Base-by-base conservation (phyloP, 345 rosid genomes). In the Trapa bicornis region DNA sequence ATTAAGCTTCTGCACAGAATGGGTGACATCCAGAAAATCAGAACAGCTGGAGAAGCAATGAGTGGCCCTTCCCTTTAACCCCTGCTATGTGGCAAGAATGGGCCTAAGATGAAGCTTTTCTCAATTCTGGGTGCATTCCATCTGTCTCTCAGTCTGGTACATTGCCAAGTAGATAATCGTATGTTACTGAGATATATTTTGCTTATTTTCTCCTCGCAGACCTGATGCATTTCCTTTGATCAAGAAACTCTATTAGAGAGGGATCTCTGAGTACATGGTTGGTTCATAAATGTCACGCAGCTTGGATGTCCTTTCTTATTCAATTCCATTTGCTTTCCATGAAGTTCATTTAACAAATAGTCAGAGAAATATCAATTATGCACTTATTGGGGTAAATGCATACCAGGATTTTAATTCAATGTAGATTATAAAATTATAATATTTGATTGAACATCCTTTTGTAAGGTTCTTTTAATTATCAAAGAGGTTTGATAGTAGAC, bases 11-110 rank as follows among this genome's bases (percentile, higher is more conserved):
- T 88, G 61, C 87, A 97, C 84, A 88, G 82, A 66, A 86, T 80
- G 77, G 90, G 94, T 0, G 89, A 93, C 75, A 76, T 93, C 65
- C 84, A 88, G 67, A 88, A 88, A 85, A 76, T 93, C 69, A 80
- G 86, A 58, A 81, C 80, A 70, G 98, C 97, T 11, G 82, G 98
- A 64, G 94, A 88, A 78, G 81, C 89, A 47, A 90, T 93, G 98
- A 84, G 69, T 64, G 77, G 75, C 3, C 64, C 47, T 93, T 90
- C 71, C 98, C 98, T 3, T 71, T 90, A 73, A 81, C 88, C 58
- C 91, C 97, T 47, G 60, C 74, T 43, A 77, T 88, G 88, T 90
- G 98, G 95, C 82, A 78, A 35, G 97, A 93, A 68, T 93, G 97
- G 97, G 84, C 87, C 38, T 78, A 80, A 67, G 98, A 93, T 58